These are phyloP conservation scores for Saturnispora besseyi DNA, from an alignment of 805 yeast species.

Conservation along the genomic window DNA sequence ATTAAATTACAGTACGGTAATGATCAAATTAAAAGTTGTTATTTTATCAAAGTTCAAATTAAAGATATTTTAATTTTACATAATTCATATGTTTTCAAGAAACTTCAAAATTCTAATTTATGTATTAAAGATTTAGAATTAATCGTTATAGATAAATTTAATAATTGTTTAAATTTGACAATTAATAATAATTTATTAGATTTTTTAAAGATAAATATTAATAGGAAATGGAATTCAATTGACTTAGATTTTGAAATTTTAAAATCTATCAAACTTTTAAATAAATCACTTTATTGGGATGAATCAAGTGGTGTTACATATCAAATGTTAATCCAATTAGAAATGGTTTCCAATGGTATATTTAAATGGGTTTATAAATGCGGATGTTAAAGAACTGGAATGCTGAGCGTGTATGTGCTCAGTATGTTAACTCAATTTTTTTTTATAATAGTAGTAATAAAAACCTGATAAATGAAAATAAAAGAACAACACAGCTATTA, in stretches of 20 bases:
- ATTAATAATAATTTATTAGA: background rate
- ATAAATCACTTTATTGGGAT: background rate
- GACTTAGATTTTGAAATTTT: slow-evolving; percentile 2
- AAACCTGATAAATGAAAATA: background rate
- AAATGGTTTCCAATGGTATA: background rate
- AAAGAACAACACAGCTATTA: background rate
- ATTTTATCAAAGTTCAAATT: slow-evolving; percentile 3
- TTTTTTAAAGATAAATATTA: background rate
- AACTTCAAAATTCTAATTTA: background rate
- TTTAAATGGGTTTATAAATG: slow-evolving; percentile 8
- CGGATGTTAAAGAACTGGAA: background rate
- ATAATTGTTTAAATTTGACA: background rate
- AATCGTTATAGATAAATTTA: slow-evolving; percentile 3
- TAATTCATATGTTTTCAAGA: slow-evolving; percentile 1
- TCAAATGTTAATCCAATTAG: slow-evolving; percentile 5
- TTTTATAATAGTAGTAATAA: background rate
- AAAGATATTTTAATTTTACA: background rate
- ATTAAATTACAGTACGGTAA: background rate
- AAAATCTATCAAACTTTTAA: background rate
- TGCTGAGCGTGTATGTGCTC: background rate
- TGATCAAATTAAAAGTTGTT: background rate
- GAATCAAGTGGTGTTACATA: background rate
- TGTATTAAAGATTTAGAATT: slow-evolving; percentile 4
- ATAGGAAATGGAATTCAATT: background rate
- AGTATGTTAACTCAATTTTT: background rate